Conservation (phyloP, 2,329 filamentous ascomycete genomes). For the Trichoderma sp. region DNA sequence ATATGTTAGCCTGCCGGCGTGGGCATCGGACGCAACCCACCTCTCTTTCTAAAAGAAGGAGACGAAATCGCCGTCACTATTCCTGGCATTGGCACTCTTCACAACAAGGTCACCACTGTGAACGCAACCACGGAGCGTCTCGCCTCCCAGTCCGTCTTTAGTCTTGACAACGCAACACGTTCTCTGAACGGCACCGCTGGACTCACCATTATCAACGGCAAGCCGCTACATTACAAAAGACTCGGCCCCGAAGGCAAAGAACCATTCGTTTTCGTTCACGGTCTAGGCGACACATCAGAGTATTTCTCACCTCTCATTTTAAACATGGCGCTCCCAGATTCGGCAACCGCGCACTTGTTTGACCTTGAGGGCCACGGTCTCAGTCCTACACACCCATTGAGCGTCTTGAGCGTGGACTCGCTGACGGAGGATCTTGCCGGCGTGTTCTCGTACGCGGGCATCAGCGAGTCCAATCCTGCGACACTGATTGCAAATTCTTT, state of each 20-base stretch:
- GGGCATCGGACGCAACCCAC: slow-evolving; percentile 2
- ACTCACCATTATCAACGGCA: neutral
- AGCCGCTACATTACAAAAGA: neutral
- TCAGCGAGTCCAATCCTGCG: neutral
- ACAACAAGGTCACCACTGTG: neutral
- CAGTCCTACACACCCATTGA: slow-evolving; percentile 8
- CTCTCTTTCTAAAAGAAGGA: neutral
- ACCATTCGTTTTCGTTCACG: neutral
- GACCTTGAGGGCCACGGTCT: slow-evolving; percentile 14
- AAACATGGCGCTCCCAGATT: neutral
- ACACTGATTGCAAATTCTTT: neutral
- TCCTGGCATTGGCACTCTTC: neutral
- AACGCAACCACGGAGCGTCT: neutral
- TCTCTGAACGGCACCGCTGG: slow-evolving; percentile 1
- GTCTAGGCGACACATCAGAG: neutral
- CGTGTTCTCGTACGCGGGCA: neutral
- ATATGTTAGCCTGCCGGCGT: neutral
- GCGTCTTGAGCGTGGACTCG: slow-evolving; percentile 7
- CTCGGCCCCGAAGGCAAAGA: neutral
- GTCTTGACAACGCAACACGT: neutral
- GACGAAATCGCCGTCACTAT: neutral
- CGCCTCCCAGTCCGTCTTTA: neutral
- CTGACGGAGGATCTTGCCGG: neutral
- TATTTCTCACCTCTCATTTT: neutral
- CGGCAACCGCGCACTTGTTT: neutral